A percentile compares a stretch with the other conserved stretches of the same genome.
Conservation (phyloP, 371 early-diverging fungal genomes). For the Lichtheimia corymbifera region DNA sequence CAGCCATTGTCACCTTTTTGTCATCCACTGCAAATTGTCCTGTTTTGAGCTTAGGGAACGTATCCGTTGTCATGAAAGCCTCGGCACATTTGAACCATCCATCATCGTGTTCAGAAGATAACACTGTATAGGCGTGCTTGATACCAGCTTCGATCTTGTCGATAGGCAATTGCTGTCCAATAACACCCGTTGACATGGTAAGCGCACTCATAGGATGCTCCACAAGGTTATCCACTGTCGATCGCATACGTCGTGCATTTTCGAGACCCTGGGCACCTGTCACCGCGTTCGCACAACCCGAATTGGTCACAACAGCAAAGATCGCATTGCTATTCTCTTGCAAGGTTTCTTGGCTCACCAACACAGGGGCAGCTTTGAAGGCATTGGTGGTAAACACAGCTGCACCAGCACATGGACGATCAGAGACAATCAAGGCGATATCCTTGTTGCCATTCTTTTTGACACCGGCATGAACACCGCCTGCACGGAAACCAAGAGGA, state of each 20-base stretch:
- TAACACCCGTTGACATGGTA: slow-evolving; percentile 97
- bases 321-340: slow-evolving; percentile 52
- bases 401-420: slow-evolving; percentile 74
- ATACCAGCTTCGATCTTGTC: slow-evolving; percentile 84
- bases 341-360: slow-evolving; percentile 70
- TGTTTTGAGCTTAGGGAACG: slow-evolving; percentile 88
- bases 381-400: slow-evolving; percentile 93
- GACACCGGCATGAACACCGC: slow-evolving; percentile 75
- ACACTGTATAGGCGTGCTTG: slow-evolving; percentile 29
- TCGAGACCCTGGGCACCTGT: slow-evolving; percentile 85
- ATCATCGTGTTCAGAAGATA: slow-evolving; percentile 60
- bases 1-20: slow-evolving; percentile 75
- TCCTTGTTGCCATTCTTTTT: slow-evolving; percentile 83
- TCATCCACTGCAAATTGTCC: slow-evolving; percentile 57
- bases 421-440: slow-evolving; percentile 80
- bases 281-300: slow-evolving; percentile 96
- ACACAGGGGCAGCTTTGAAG: slow-evolving; percentile 92
- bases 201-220: slow-evolving; percentile 53
- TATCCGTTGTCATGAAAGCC: slow-evolving; percentile 96
- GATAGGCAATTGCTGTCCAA: slow-evolving; percentile 89
- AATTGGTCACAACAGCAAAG: slow-evolving; percentile 80
- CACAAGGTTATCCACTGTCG: slow-evolving; percentile 51
- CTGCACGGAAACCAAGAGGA: slow-evolving; percentile 84
- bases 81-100: slow-evolving; percentile 83
- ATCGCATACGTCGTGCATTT: slow-evolving; percentile 77